Conservation (phyloP, 208 protist species). For the Phytomonas sp. region DNA sequence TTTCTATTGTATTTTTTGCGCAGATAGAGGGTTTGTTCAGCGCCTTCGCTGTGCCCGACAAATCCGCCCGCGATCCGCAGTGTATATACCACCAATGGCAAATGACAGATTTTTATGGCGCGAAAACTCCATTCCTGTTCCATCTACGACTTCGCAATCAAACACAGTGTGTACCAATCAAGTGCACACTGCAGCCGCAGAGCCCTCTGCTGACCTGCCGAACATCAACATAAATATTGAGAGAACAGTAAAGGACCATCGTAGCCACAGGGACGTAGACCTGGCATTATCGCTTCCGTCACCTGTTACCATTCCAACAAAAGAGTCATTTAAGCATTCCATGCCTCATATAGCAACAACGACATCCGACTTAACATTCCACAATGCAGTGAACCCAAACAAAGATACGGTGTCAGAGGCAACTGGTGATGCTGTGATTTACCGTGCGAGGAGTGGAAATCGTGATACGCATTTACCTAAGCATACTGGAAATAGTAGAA, state of each 20-base stretch:
- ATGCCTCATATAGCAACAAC: conserved; percentile 10
- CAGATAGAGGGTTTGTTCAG: not conserved
- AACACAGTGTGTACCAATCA: not conserved
- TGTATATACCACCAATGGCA: not conserved
- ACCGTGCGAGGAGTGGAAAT: conserved; percentile 7
- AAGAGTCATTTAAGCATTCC: not conserved
- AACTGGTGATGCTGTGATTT: not conserved
- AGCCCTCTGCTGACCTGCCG: not conserved
- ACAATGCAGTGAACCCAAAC: not conserved
- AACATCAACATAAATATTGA: not conserved
- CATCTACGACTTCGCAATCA: not conserved
- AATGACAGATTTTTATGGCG: not conserved
- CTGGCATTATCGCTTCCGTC: conserved; percentile 4
- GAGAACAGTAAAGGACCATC: conserved; percentile 1
- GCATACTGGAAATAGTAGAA: conserved; percentile 8
- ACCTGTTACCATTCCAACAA: not conserved
- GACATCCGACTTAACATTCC: conserved; percentile 8
- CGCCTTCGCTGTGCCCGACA: not conserved
- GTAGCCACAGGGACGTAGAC: conserved; percentile 8
- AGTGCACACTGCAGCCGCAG: not conserved
- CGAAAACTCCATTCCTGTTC: not conserved
- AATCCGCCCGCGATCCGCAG: not conserved
- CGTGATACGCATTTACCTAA: not conserved
- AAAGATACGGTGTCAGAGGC: not conserved
- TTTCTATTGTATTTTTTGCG: conserved; percentile 50